phyloP scores from a whole-genome alignment of 2,329 filamentous ascomycete species.

The Sporothrix luriei region DNA sequence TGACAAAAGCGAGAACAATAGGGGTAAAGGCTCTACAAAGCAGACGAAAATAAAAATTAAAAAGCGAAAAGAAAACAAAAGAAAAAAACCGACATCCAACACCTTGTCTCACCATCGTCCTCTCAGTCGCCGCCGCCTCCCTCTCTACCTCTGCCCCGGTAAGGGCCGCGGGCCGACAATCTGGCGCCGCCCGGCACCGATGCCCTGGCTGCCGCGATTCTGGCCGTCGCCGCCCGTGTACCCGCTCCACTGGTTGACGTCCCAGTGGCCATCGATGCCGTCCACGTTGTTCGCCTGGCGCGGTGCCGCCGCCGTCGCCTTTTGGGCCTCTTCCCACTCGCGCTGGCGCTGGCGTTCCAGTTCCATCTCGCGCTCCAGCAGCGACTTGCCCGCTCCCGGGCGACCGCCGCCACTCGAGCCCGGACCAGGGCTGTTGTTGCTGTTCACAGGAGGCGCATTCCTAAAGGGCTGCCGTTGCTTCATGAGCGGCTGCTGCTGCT shows the following conservation, averaged over 20 bases:
- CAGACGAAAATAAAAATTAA: neutral
- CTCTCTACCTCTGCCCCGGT: conserved; percentile 46
- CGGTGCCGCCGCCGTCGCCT: conserved; percentile 62
- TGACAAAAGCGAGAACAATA: neutral
- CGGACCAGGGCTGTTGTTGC: neutral
- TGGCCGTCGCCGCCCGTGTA: conserved; percentile 75
- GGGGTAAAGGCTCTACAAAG: conserved; percentile 5
- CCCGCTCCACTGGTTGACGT: conserved; percentile 73
- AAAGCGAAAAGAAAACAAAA: neutral
- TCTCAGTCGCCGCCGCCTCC: neutral
- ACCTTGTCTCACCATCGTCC: neutral
- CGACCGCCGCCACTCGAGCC: neutral
- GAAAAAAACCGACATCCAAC: neutral
- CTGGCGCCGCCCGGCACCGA: conserved; percentile 71
- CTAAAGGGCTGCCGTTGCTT: conserved; percentile 29
- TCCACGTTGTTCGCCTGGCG: conserved; percentile 63
- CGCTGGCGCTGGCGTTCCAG: conserved; percentile 73
- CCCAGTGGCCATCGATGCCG: conserved; percentile 71
- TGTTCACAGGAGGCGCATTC: conserved; percentile 16
- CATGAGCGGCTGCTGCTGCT: conserved; percentile 26
- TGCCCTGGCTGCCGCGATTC: conserved; percentile 66
- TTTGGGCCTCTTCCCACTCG: conserved; percentile 78
- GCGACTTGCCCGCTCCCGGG: conserved; percentile 64
- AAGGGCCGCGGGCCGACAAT: conserved; percentile 77
- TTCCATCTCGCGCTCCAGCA: conserved; percentile 80